Evolutionary conservation across 768 basidiomycete genomes (phyloP).

Genomic region (Aureoboletus auriporus): DNA sequence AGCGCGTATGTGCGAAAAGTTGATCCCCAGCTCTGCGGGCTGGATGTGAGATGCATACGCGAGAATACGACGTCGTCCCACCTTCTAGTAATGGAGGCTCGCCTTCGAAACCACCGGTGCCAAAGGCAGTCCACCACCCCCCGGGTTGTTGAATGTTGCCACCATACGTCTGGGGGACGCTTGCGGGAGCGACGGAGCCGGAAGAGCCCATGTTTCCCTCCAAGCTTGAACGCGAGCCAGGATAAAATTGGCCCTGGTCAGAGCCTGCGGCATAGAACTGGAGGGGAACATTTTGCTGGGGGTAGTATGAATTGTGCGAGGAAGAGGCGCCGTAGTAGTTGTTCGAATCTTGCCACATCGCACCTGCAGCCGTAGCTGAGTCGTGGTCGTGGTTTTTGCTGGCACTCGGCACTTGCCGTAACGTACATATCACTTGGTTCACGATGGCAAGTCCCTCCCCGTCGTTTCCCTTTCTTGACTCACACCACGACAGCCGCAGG

Average conservation of each 20-base stretch:
- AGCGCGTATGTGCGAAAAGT: conserved; percentile 91
- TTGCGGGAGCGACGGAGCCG: conserved; percentile 45
- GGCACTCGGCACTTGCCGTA: conserved; percentile 29
- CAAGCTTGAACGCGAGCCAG: conserved; percentile 69
- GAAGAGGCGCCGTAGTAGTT: conserved; percentile 57
- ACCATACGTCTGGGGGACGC: conserved; percentile 49
- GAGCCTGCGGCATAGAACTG: conserved; percentile 74
- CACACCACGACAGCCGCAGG: conserved; percentile 57
- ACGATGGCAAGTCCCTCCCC: conserved; percentile 25
- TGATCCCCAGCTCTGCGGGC: conserved; percentile 86
- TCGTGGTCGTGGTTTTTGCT: conserved; percentile 11
- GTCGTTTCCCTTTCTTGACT: not conserved
- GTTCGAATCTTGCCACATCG: conserved; percentile 75
- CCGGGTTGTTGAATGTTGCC: conserved; percentile 73
- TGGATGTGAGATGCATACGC: not conserved
- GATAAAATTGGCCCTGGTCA: conserved; percentile 59
- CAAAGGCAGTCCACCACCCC: conserved; percentile 95
- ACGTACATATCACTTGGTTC: not conserved
- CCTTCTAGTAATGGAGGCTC: conserved; percentile 96
- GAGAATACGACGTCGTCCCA: conserved; percentile 28
- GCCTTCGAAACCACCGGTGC: conserved; percentile 91
- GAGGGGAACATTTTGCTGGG: conserved; percentile 55
- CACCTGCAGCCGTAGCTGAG: not conserved
- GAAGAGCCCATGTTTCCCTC: conserved; percentile 65
- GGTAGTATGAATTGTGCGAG: conserved; percentile 57